Base-by-base conservation (phyloP, 345 rosid genomes). In the Pseudoturritis turrita region DNA sequence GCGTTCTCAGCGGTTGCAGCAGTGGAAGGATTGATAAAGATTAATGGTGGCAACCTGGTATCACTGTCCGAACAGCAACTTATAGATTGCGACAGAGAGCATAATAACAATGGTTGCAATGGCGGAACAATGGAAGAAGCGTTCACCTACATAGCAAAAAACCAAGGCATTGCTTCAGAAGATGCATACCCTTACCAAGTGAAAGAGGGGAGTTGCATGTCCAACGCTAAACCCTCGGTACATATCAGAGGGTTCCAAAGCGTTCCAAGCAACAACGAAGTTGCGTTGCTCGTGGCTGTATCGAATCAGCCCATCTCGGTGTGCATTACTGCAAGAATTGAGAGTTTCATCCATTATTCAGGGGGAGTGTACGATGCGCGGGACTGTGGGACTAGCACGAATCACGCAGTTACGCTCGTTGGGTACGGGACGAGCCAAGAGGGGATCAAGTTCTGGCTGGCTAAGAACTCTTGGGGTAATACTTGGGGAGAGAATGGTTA, bases 1-100 rank as follows among this genome's bases (percentile, higher is more conserved):
- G 92, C 88, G 39, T 87, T 83, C 70, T 81, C 88, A 5, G 79
- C 87, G 0, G 79, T 81, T 40, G 89, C 87, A 29, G 87, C 87
- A 12, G 69, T 80, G 29, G 88, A 87, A 75, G 87, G 89, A 41
- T 28, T 81, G 10, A 72, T 54, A 18, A 67, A 79, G 56, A 78
- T 85, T 45, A 68, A 33, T 15, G 75, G 70, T 0, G 80, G 84
- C 1, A 80, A 76, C 1, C 60, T 88, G 4, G 15, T 78, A 21
- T 78, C 89, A 12, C 62, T 88, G 3, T 88, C 89, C 7, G 83
- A 83, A 77, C 89, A 88, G 33, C 80, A 85, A 17, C 87, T 85
- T 1, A 41, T 84, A 25, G 92, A 85, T 53, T 85, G 86, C 9
- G 86, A 84, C 54, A 46, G 13, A 3, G 22, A 4, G 2, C n/a